Conservation (phyloP, 352 stramenopile genomes). For the Phytophthora ramorum region DNA sequence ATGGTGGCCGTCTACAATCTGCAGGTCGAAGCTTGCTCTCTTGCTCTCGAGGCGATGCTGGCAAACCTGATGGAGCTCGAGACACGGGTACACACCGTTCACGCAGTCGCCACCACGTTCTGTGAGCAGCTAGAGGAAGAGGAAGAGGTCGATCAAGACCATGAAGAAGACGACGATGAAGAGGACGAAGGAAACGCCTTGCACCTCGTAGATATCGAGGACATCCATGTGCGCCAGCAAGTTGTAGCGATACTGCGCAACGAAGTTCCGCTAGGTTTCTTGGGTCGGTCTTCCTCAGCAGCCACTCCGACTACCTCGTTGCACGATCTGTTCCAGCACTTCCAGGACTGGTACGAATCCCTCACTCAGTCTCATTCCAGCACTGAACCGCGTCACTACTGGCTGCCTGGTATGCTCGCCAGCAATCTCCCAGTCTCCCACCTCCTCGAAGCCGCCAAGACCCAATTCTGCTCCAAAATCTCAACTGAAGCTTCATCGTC, state of each 20-base stretch:
- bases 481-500: not conserved
- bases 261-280: constrained; percentile 17
- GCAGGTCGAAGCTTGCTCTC: constrained; percentile 10
- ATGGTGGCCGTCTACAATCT: constrained; percentile 19
- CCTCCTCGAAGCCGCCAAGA: constrained; percentile 15
- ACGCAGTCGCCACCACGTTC: not conserved
- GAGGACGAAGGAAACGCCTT: not conserved
- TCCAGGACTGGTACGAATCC: constrained; percentile 26
- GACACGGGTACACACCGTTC: too few species aligned
- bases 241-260: constrained; percentile 29
- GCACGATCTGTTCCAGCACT: constrained; percentile 37
- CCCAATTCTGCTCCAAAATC: not conserved
- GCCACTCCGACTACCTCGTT: constrained; percentile 2
- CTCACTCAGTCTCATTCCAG: not conserved
- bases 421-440: constrained; percentile 6
- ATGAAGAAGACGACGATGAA: constrained; percentile 15
- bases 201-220: constrained; percentile 21
- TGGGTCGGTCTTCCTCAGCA: not conserved
- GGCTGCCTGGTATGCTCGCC: constrained; percentile 26
- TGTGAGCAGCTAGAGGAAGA: not conserved
- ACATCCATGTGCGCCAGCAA: constrained; percentile 10
- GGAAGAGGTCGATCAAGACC: constrained; percentile 1
- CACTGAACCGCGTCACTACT: constrained; percentile 9
- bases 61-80: not conserved
- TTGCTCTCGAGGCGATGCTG: constrained; percentile 13